Evolutionary conservation across 345 rosid genomes (phyloP), one percentile per base, ranked within the genome.

Genomic region (Brassica carinata): DNA sequence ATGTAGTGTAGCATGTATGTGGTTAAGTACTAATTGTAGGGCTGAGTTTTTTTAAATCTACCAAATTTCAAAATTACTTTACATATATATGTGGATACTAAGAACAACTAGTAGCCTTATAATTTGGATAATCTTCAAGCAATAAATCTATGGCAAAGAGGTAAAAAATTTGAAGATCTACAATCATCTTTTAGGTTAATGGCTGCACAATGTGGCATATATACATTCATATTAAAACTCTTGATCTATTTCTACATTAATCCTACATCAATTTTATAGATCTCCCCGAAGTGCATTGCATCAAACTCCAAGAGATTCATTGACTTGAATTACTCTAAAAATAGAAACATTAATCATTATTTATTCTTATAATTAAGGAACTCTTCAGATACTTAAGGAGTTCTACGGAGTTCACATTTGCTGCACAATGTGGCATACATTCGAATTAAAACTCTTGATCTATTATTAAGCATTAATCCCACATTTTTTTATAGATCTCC

Each of bases 291-390:
- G 64, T 73, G 27, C 62, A 66, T 3, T 36, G 72, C 33, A 36
- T 38, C 65, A 45, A n/a, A 69, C 51, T 69, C 75, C 38, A 26
- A 63, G 71, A 77, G 71, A 71, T 78, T 43, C 1, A 18, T 51
- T 64, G 71, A 9, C 1, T 64, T 64, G 11, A 26, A 30, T 71
- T 8, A 26, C 67, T 64, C 18, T 53, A 3, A 23, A 33, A 77
- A 19, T 15, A 53, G 67, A 36, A 19, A 26, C 8, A 33, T 4
- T 3, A 63, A 4, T 62, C 8, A 13, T 18, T 4, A 18, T 5
- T 36, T 43, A 43, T 43, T 43, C 53, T 43, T 7, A 43, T 43
- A 43, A 10, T 2, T n/a, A n/a, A n/a, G n/a, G 9, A 43, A 10
- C 1, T 48, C 55, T 48, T 40, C 13, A 10, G 48, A 40, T 10